Percentiles rank a stretch among this genome's conserved stretches.
These are phyloP conservation scores for Brassica carinata DNA, from an alignment of 345 rosid genomes.

Conservation along the genomic window DNA sequence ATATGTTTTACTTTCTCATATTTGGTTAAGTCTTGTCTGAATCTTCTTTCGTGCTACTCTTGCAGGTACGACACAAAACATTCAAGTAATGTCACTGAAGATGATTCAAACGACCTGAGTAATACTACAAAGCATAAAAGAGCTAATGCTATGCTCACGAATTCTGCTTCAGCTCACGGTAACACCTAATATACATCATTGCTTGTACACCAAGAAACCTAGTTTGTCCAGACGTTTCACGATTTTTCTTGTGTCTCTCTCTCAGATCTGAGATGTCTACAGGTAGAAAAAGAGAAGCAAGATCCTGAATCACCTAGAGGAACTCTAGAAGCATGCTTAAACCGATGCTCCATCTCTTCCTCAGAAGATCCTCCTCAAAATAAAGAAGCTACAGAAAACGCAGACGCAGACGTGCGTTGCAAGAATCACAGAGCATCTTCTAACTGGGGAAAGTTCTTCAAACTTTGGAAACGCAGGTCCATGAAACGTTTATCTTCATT, in stretches of 20 bases:
- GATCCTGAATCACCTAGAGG: constrained; percentile 65
- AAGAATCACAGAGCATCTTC: constrained; percentile 45
- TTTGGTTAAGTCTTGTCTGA: not conserved
- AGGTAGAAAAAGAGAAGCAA: constrained; percentile 47
- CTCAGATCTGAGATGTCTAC: constrained; percentile 55
- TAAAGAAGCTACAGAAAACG: constrained; percentile 20
- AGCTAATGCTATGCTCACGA: constrained; percentile 35
- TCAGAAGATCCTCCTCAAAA: constrained; percentile 20
- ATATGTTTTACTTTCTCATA: not conserved
- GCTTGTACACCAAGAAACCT: constrained; percentile 32
- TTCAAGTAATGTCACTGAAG: constrained; percentile 34
- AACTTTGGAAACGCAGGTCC: constrained; percentile 64
- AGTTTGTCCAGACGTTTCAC: constrained; percentile 2
- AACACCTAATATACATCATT: constrained; percentile 12
- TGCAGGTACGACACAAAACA: constrained; percentile 49
- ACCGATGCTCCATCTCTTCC: constrained; percentile 22
- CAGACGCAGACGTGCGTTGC: constrained; percentile 27
- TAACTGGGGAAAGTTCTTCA: constrained; percentile 72
- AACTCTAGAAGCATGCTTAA: constrained; percentile 63
- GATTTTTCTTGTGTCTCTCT: not conserved
- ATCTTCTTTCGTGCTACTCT: not conserved
- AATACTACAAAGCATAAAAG: constrained; percentile 39
- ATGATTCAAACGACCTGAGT: constrained; percentile 28
- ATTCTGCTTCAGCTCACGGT: constrained; percentile 69
- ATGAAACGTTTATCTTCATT: constrained; percentile 53